phyloP scores from a whole-genome alignment of 2,329 filamentous ascomycete species.

The Penicillium sp. region DNA sequence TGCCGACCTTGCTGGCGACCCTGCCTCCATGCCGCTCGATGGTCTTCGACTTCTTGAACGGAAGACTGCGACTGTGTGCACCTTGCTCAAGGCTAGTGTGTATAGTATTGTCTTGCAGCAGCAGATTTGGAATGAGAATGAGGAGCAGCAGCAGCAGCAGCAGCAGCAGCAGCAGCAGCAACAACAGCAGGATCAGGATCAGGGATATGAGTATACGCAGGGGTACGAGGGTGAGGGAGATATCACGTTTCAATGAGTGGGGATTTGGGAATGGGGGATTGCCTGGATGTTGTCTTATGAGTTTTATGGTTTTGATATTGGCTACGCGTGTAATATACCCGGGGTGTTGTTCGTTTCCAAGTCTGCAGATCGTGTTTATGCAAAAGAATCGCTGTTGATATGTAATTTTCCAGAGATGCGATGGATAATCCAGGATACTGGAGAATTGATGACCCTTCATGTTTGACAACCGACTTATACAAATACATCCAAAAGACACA shows the following conservation, averaged over 20 bases:
- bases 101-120: slow-evolving; percentile 98
- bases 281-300: slow-evolving; percentile 6
- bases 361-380: background rate
- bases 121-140: slow-evolving; percentile 70
- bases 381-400: slow-evolving; percentile 4
- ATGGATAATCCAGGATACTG: slow-evolving; percentile 8
- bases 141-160: slow-evolving; percentile 33
- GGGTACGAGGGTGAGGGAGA: slow-evolving; percentile 25
- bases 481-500: slow-evolving; percentile 31
- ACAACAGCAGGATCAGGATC: slow-evolving; percentile 26
- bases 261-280: too few relatives aligned
- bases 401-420: slow-evolving; percentile 13
- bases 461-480: slow-evolving; percentile 23
- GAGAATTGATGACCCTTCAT: slow-evolving; percentile 19
- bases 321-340: slow-evolving; percentile 13
- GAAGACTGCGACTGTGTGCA: slow-evolving; percentile 93
- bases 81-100: slow-evolving; percentile 92
- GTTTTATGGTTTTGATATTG: slow-evolving; percentile 3
- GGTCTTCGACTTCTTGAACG: slow-evolving; percentile 82
- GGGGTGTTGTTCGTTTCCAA: slow-evolving; percentile 5
- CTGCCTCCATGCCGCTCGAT: slow-evolving; percentile 72
- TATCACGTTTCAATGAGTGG: slow-evolving; percentile 24
- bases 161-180: slow-evolving; percentile 29
- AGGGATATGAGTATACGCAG: slow-evolving; percentile 1
- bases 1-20: slow-evolving; percentile 58